Conservation (phyloP, 257 asterid species). For the Solanum arcanum region DNA sequence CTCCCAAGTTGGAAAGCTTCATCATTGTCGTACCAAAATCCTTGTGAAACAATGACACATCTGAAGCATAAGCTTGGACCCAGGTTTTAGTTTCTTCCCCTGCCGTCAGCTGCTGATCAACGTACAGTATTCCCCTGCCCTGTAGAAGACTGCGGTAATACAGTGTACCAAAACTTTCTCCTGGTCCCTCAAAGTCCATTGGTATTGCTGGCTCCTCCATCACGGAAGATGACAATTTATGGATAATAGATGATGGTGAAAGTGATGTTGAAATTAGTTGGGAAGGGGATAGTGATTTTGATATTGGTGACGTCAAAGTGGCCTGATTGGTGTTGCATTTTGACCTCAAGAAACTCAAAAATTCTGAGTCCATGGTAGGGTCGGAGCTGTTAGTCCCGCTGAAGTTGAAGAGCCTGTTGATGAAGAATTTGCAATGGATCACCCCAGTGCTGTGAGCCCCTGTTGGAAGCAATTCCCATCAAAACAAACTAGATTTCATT, state of each 20-base stretch:
- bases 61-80: constrained; percentile 61
- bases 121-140: constrained; percentile 44
- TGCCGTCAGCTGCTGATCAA: constrained; percentile 69
- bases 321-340: constrained; percentile 29
- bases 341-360: constrained; percentile 33
- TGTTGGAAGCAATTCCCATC: constrained; percentile 2
- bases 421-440: constrained; percentile 56
- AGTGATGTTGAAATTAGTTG: constrained; percentile 9
- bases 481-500: background rate
- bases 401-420: constrained; percentile 40
- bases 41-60: constrained; percentile 31
- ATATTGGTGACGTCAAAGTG: constrained; percentile 10
- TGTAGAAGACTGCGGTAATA: constrained; percentile 63
- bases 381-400: constrained; percentile 32
- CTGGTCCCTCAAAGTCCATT: constrained; percentile 71
- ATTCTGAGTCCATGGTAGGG: constrained; percentile 46
- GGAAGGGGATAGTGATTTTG: constrained; percentile 6
- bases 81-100: constrained; percentile 34
- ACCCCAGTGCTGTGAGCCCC: constrained; percentile 83
- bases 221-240: background rate
- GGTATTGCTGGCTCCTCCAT: constrained; percentile 26
- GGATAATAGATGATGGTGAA: constrained; percentile 16
- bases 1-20: constrained; percentile 51
- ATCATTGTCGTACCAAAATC: constrained; percentile 59
- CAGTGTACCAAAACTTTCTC: constrained; percentile 44